Evolutionary conservation across 2,329 filamentous ascomycete genomes (phyloP).

Genomic region (Ceratocystis eucalypticola): DNA sequence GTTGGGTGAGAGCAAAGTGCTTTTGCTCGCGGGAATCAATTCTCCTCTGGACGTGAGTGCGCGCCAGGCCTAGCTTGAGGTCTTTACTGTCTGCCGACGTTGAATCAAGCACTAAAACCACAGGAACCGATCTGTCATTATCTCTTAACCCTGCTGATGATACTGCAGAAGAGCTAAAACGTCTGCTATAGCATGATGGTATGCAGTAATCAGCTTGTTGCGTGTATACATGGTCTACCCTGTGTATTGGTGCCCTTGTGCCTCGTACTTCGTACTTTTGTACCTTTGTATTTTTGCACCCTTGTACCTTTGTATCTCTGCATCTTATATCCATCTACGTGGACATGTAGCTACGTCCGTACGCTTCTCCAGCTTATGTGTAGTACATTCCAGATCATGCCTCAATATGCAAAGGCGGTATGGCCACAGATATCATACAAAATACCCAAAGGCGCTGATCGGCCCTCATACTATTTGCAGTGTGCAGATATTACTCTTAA

Average conservation of each 20-base stretch:
- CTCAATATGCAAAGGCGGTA: not conserved
- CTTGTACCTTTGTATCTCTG: not conserved
- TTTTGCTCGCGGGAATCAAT: no score
- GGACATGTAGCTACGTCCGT: not conserved
- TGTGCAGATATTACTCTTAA: not conserved
- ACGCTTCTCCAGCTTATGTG: no score
- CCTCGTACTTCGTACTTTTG: not conserved
- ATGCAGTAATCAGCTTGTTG: no score
- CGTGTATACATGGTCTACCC: no score
- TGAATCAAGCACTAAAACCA: no score
- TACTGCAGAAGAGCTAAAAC: not conserved
- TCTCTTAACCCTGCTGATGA: not conserved
- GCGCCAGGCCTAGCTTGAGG: no score
- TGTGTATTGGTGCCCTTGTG: not conserved
- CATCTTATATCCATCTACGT: not conserved
- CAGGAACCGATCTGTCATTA: no score
- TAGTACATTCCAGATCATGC: conserved; percentile 2
- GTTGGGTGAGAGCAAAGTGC: no score
- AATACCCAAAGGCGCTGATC: not conserved
- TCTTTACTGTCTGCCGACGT: no score
- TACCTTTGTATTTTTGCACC: not conserved
- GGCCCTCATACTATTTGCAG: not conserved
- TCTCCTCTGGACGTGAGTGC: no score
- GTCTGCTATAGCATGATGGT: no score
- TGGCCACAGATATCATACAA: not conserved